Evolutionary conservation across 2,329 filamentous ascomycete species (phyloP), one percentile per base, ranked within the genome.

Genomic region (Plenodomus tracheiphilus): DNA sequence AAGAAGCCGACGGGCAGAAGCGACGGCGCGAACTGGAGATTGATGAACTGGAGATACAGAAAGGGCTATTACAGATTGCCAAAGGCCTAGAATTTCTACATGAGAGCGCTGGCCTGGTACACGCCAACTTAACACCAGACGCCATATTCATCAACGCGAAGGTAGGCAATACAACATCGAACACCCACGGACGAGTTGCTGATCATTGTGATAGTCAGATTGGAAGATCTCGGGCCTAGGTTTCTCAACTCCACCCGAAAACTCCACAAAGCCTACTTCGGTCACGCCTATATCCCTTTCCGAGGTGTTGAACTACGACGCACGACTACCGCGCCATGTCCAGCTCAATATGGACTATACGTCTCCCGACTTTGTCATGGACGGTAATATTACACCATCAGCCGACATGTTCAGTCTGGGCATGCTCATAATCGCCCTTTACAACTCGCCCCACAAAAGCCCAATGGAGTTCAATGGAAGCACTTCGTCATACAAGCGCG

Each of bases 161-260:
- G 83, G 86, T 84, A 76, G 53, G 81, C 54, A 66, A 66, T 57
- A 53, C 25, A 35, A 50, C 47, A 35, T 46, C 53, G n/a, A n/a
- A 54, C 47, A 45, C 43, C 39, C 41, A 8, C 21, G 46, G 47
- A 22, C 36, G 32, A 19, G 32, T 49, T 60, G 46, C 72, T 73
- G 56, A 73, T 67, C 39, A 13, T 43, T 16, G 53, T 49, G 53
- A 64, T 64, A 89, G 86, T 96, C 90, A 40, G 94, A 99, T 73
- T 99, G 94, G 94, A 99, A 99, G 72, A 89, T 99, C 53, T 93
- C 91, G 61, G 94, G 93, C n/a, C 81, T 99, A 34, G 85, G 88
- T 0, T 99, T 97, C 71, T 90, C 88, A 68, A 89, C 89, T 39
- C 89, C 91, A 13, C 84, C 89, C 41, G 88, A 91, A 60, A 82